Conservation (phyloP, 2,329 filamentous ascomycete species). For the Epichloe festucae region DNA sequence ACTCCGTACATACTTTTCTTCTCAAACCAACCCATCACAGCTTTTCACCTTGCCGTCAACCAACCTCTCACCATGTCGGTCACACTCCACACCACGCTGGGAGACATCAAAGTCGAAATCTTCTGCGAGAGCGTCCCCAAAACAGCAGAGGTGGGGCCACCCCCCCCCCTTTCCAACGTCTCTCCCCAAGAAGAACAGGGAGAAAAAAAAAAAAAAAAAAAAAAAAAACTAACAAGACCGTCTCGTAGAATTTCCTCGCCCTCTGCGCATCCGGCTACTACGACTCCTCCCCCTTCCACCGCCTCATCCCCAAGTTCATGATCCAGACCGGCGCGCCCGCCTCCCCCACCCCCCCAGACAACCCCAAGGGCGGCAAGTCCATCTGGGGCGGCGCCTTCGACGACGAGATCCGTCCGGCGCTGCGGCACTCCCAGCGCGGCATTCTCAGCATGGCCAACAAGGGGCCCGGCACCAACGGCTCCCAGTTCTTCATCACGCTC, state of each 20-base stretch:
- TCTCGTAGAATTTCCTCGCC: slow-evolving; percentile 65
- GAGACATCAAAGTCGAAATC: slow-evolving; percentile 87
- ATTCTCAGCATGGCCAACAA: slow-evolving; percentile 71
- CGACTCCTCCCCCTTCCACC: slow-evolving; percentile 63
- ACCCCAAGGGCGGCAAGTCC: slow-evolving; percentile 55
- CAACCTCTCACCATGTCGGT: slow-evolving; percentile 39
- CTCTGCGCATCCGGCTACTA: slow-evolving; percentile 73
- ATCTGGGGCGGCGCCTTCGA: slow-evolving; percentile 66
- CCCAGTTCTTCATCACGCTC: slow-evolving; percentile 72
- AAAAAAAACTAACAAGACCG: not conserved
- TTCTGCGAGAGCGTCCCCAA: slow-evolving; percentile 93
- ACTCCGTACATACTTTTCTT: too few relatives aligned
- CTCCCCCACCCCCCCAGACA: slow-evolving; percentile 37
- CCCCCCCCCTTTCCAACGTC: not conserved
- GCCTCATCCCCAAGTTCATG: slow-evolving; percentile 72
- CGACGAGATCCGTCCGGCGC: slow-evolving; percentile 63
- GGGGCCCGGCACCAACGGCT: slow-evolving; percentile 59
- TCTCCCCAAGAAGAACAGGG: not conserved
- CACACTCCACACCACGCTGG: slow-evolving; percentile 73
- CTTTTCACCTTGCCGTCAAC: not conserved
- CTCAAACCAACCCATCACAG: not conserved
- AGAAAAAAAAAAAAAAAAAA: too few relatives aligned
- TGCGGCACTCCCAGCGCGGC: slow-evolving; percentile 56
- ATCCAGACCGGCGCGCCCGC: slow-evolving; percentile 59
- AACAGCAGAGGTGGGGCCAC: slow-evolving; percentile 58